Conservation (phyloP, 139 green algal species). For the Chlamydomonas asymmetrica region DNA sequence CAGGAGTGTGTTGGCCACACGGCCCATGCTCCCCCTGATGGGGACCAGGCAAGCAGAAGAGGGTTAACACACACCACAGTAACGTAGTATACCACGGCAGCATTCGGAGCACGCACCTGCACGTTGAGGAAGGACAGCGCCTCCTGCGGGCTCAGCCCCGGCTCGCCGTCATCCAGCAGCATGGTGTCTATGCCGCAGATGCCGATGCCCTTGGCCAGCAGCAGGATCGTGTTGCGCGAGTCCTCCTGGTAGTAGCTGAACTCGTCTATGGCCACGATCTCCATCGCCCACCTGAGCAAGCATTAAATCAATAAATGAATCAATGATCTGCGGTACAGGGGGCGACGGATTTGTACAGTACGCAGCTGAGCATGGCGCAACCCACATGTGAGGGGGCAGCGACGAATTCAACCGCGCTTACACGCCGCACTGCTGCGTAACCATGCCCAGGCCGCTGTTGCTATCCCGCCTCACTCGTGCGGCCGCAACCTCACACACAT, state of each 20-base stretch:
- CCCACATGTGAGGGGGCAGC: not conserved
- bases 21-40: not conserved
- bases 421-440: too few species aligned
- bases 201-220: slow-evolving; percentile 38
- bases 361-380: not conserved
- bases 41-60: not conserved
- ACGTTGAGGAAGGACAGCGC: slow-evolving; percentile 39
- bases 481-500: too few species aligned
- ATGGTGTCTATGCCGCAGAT: slow-evolving; percentile 38
- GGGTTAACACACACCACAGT: not conserved
- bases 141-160: slow-evolving; percentile 11
- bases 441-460: too few species aligned
- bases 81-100: too few species aligned
- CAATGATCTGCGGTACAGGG: not conserved
- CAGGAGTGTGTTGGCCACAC: too few species aligned
- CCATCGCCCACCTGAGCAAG: slow-evolving; percentile 44
- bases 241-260: slow-evolving; percentile 40
- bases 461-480: too few species aligned
- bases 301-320: not conserved
- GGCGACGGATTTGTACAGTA: too few species aligned
- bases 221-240: slow-evolving; percentile 43
- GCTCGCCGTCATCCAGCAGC: slow-evolving; percentile 26
- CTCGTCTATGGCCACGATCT: slow-evolving; percentile 36
- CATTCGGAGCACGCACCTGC: too few species aligned
- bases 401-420: not conserved